Evolutionary conservation across 805 yeast genomes (phyloP).

Genomic region (Ogataea nakhonphanomensis): DNA sequence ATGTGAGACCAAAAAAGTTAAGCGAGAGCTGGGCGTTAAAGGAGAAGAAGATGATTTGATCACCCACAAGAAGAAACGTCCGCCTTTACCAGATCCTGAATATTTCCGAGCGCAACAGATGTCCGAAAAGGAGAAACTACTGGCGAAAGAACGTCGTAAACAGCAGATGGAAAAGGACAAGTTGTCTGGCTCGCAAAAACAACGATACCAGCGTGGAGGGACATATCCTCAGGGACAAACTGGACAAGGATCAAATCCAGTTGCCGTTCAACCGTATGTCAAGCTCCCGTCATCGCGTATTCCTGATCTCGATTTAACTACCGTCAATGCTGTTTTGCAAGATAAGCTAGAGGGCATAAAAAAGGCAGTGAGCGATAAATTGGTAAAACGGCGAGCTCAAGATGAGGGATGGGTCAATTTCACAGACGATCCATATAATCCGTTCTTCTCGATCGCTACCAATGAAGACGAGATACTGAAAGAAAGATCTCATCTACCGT

Average conservation of each 20-base stretch:
- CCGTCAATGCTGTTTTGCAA: slow-evolving; percentile 69
- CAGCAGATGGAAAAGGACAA: slow-evolving; percentile 22
- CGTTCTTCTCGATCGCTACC: slow-evolving; percentile 67
- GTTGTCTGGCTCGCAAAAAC: slow-evolving; percentile 24
- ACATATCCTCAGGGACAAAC: slow-evolving; percentile 23
- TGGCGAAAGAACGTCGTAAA: slow-evolving; percentile 20
- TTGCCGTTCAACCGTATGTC: slow-evolving; percentile 71
- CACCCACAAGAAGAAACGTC: slow-evolving; percentile 69
- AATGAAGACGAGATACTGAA: slow-evolving; percentile 41
- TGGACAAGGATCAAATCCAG: slow-evolving; percentile 23
- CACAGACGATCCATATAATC: slow-evolving; percentile 83
- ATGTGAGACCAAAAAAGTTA: slow-evolving; percentile 64
- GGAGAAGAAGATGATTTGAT: slow-evolving; percentile 84
- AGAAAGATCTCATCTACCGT: slow-evolving; percentile 67
- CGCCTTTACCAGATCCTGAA: slow-evolving; percentile 21
- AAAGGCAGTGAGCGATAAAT: slow-evolving; percentile 80
- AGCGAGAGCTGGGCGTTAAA: slow-evolving; percentile 69
- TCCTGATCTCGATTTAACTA: slow-evolving; percentile 86
- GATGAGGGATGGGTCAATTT: slow-evolving; percentile 78
- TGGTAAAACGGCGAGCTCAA: slow-evolving; percentile 64
- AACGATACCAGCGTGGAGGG: slow-evolving; percentile 20
- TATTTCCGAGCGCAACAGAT: slow-evolving; percentile 14
- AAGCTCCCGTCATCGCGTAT: slow-evolving; percentile 85
- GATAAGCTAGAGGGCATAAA: slow-evolving; percentile 77
- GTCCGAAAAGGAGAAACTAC: slow-evolving; percentile 17